Evolutionary conservation across 352 stramenopile species (phyloP), one percentile per base, ranked within the genome.

Genomic region (Globisporangium canariense): DNA sequence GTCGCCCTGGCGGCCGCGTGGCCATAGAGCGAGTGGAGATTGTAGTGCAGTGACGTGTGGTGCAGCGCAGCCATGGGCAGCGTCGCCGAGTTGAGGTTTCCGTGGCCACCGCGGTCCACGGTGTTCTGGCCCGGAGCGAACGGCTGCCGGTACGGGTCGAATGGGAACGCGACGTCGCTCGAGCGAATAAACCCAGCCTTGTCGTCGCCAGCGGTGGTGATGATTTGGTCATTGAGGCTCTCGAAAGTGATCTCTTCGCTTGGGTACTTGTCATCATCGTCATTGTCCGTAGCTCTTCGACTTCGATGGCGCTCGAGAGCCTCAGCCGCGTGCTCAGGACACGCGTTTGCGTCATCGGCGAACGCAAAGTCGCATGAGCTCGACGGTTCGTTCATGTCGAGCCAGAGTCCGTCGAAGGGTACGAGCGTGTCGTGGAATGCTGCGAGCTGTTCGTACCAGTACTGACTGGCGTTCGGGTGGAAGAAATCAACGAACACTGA

Each of bases 401-500:
- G 69, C 89, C 88, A 97, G 32, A 96, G 63, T 0, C 89, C 88
- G 57, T 96, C 88, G 10, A 90, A 94, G 14, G 74, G 71, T 20
- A 90, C 64, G 16, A 89, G 51, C 46, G 78, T 71, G 13, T 86
- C 66, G 62, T 92, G 74, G 32, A 93, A 94, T 3, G 61, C 68
- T 0, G 68, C 51, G 3, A 96, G 64, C 58, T 93, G 80, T n/a
- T 89, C 70, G 3, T 70, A 63, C 83, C 88, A 96, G 49, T 79
- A 97, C 0, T 45, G 46, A 8, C 74, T 78, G 40, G 89, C 76
- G 51, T 90, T 76, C 3, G 89, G 87, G 34, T 96, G 79, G 43
- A 92, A 91, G 45, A 96, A 97, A 38, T 97, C 89, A 4, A 94
- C 76, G 61, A 94, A 95, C 10, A 75, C 73, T 6, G 84, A 83